phyloP scores from a whole-genome alignment of 345 rosid species.

The Eucalyptus coolabah region DNA sequence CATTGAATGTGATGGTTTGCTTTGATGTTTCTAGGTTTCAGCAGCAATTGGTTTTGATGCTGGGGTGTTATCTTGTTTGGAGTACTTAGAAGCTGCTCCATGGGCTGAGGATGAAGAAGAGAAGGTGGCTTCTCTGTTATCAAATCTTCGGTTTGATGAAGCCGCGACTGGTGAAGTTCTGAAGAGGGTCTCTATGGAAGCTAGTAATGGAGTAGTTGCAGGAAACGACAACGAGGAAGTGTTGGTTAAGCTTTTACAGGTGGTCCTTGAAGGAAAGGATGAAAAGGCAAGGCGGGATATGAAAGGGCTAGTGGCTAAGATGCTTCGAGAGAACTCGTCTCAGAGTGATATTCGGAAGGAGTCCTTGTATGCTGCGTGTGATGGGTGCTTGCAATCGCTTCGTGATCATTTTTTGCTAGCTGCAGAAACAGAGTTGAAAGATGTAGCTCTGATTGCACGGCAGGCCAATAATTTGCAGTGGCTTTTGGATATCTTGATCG shows the following conservation, averaged over 20 bases:
- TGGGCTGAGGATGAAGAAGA: conserved; percentile 99
- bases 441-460: conserved; percentile 69
- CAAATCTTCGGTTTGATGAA: conserved; percentile 83
- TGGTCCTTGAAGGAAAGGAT: conserved; percentile 94
- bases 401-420: conserved; percentile 49
- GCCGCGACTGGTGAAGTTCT: conserved; percentile 91
- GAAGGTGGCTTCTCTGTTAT: conserved; percentile 70
- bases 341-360: conserved; percentile 80
- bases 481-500: conserved; percentile 89
- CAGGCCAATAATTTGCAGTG: conserved; percentile 95
- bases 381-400: conserved; percentile 72
- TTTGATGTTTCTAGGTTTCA: conserved; percentile 54
- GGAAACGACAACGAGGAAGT: conserved; percentile 56
- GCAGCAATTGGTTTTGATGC: conserved; percentile 97
- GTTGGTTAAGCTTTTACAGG: conserved; percentile 73
- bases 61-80: conserved; percentile 89
- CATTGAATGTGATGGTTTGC: neutral
- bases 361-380: conserved; percentile 77
- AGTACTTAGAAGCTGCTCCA: conserved; percentile 97
- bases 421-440: conserved; percentile 48
- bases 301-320: conserved; percentile 85
- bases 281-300: conserved; percentile 98
- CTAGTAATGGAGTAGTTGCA: conserved; percentile 33
- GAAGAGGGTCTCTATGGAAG: conserved; percentile 84
- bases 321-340: conserved; percentile 95